These are phyloP conservation scores for Leucocoprinus birnbaumii DNA, from an alignment of 768 basidiomycete species.

Conservation along the genomic window DNA sequence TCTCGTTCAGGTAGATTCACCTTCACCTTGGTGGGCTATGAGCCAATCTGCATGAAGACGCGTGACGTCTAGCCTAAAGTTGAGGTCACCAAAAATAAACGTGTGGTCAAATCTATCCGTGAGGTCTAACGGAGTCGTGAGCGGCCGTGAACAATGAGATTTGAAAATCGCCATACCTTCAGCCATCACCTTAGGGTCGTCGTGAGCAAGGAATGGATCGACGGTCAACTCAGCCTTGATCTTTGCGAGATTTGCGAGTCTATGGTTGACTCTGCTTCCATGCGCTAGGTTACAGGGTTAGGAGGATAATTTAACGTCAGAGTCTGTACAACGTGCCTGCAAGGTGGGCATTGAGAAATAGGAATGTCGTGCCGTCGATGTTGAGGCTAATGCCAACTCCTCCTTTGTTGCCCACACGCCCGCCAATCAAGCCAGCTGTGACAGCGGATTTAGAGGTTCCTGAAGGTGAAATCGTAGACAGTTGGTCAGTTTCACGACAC, in stretches of 20 bases:
- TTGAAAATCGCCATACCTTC: conserved; percentile 52
- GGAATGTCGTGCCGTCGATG: conserved; percentile 74
- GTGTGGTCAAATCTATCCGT: conserved; percentile 89
- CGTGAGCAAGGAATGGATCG: conserved; percentile 67
- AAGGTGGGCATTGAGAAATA: conserved; percentile 91
- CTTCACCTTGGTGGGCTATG: conserved; percentile 69
- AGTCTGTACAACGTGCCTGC: conserved; percentile 50
- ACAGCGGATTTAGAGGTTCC: conserved; percentile 81
- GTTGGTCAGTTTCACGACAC: conserved; percentile 11
- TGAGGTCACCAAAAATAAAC: conserved; percentile 89
- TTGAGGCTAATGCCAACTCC: conserved; percentile 90
- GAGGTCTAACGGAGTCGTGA: conserved; percentile 45
- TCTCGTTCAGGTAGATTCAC: not conserved
- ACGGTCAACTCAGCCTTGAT: conserved; percentile 84
- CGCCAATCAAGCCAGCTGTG: conserved; percentile 86
- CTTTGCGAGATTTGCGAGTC: conserved; percentile 84
- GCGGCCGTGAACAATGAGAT: not conserved
- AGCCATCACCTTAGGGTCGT: conserved; percentile 63
- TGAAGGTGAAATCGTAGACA: conserved; percentile 20
- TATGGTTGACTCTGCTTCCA: conserved; percentile 69
- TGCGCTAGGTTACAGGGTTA: conserved; percentile 47
- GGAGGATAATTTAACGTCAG: not conserved
- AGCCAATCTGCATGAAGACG: conserved; percentile 95
- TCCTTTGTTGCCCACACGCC: conserved; percentile 90
- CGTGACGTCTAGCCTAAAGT: conserved; percentile 87